Evolutionary conservation across 352 stramenopile genomes (phyloP).

Genomic region (Saprolegnia diclina): DNA sequence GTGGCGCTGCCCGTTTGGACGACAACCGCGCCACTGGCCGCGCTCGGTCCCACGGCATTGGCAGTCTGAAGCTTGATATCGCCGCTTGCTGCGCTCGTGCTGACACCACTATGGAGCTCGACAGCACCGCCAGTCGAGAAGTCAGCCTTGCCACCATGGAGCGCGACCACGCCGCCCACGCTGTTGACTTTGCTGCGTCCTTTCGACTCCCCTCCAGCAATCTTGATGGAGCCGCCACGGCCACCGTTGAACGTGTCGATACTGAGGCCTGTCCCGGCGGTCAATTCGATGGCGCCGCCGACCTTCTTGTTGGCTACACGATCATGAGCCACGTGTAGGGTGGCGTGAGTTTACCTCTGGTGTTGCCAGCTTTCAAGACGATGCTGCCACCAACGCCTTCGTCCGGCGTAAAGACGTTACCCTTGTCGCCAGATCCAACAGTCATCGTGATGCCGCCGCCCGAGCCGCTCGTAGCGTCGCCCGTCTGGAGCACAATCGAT

Average conservation of each 20-base stretch:
- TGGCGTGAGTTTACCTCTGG: conserved; percentile 38
- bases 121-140: conserved; percentile 56
- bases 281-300: conserved; percentile 46
- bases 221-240: conserved; percentile 48
- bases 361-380: conserved; percentile 64
- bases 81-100: conserved; percentile 48
- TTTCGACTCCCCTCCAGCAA: conserved; percentile 52
- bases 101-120: conserved; percentile 49
- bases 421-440: conserved; percentile 19
- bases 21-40: not conserved
- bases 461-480: conserved; percentile 18
- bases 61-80: conserved; percentile 55
- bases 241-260: conserved; percentile 45
- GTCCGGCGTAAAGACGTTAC: conserved; percentile 9
- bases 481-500: not conserved
- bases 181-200: conserved; percentile 40
- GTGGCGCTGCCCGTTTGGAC: not conserved
- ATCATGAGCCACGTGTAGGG: not conserved
- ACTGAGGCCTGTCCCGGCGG: conserved; percentile 50
- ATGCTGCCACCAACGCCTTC: conserved; percentile 34
- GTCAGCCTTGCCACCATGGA: conserved; percentile 50
- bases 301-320: conserved; percentile 33
- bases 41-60: conserved; percentile 33
- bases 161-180: conserved; percentile 48
- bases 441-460: conserved; percentile 25